phyloP scores from a whole-genome alignment of 2,329 filamentous ascomycete species.

The Tympanopsis confertula region DNA sequence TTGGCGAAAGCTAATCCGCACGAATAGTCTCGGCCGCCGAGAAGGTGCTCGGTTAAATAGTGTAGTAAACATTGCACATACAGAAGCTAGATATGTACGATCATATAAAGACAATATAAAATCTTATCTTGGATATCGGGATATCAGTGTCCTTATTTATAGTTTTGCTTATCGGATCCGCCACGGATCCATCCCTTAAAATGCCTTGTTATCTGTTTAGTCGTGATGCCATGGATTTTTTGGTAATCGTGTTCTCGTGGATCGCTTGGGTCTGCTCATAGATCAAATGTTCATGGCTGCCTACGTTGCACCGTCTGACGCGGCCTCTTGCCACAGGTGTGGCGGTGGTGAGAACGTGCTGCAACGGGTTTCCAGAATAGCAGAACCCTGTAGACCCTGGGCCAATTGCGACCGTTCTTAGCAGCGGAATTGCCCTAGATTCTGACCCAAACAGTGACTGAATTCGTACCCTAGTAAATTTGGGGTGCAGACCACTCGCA shows the following conservation, averaged over 20 bases:
- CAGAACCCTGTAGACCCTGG: no score
- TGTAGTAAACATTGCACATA: neutral
- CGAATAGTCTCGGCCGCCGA: conserved; percentile 35
- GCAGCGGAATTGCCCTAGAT: no score
- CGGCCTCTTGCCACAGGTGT: no score
- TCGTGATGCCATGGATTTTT: neutral
- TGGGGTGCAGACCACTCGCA: no score
- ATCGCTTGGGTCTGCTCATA: neutral
- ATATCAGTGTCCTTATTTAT: neutral
- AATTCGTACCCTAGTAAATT: no score
- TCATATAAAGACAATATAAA: neutral
- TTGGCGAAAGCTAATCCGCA: conserved; percentile 1
- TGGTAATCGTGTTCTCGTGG: neutral
- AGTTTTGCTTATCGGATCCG: neutral
- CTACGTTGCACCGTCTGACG: no score
- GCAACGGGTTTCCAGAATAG: no score
- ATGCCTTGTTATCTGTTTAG: neutral
- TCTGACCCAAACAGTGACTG: no score
- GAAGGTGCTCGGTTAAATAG: conserved; percentile 29
- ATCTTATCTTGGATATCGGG: neutral
- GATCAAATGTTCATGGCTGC: neutral
- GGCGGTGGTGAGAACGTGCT: no score
- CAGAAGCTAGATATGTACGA: neutral
- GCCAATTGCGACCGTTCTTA: no score
- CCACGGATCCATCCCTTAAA: no score